A percentile compares a stretch with the other conserved stretches of the same genome.
These are phyloP conservation scores for Chenopodium formosanum DNA, from an alignment of 148 eudicot genomes.

Conservation along the genomic window DNA sequence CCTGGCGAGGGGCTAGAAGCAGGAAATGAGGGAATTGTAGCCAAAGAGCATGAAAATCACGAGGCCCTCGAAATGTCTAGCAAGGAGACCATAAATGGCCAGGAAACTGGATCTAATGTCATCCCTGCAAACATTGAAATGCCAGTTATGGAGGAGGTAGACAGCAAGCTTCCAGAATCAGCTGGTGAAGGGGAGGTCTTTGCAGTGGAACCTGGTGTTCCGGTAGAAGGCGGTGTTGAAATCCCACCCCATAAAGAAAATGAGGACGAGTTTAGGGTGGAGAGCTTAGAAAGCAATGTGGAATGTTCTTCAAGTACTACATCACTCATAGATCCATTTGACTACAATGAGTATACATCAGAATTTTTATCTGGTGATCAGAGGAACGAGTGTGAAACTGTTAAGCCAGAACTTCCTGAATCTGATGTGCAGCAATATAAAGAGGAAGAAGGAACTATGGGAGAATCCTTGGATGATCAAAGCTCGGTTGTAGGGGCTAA, in stretches of 20 bases:
- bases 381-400: background rate
- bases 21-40: background rate
- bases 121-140: background rate
- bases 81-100: background rate
- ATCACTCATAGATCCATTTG: background rate
- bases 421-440: background rate
- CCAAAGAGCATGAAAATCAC: background rate
- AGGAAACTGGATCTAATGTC: background rate
- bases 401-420: background rate
- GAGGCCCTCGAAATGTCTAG: background rate
- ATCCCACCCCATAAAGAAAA: background rate
- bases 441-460: background rate
- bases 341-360: background rate
- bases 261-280: background rate
- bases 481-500: background rate
- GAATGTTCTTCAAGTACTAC: background rate
- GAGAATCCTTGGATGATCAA: background rate
- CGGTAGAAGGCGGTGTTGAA: background rate
- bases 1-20: slow-evolving; percentile 1
- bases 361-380: background rate
- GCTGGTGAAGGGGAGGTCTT: background rate
- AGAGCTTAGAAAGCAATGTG: background rate
- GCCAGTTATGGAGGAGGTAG: background rate
- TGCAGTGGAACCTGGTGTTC: background rate
- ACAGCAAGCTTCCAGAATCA: background rate